These are phyloP conservation scores for Melanogaster broomeanus DNA, from an alignment of 768 basidiomycete genomes.

Conservation along the genomic window DNA sequence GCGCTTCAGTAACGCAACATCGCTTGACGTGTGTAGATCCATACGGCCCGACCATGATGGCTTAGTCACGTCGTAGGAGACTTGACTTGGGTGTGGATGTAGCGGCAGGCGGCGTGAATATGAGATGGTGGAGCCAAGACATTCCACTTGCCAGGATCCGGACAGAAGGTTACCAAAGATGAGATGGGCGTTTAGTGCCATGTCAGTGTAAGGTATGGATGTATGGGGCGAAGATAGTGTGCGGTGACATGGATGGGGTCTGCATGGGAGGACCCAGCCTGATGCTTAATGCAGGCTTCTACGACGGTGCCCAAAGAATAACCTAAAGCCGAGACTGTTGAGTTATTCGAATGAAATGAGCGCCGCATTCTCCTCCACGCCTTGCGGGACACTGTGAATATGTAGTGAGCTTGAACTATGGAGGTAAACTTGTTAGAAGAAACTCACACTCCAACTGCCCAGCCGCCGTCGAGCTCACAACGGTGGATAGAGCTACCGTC, in stretches of 20 bases:
- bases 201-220: slow-evolving; percentile 8
- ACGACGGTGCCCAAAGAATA: slow-evolving; percentile 58
- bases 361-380: slow-evolving; percentile 38
- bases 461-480: slow-evolving; percentile 45
- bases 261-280: slow-evolving; percentile 45
- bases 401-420: slow-evolving; percentile 1
- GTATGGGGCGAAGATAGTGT: slow-evolving; percentile 53
- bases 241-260: slow-evolving; percentile 64
- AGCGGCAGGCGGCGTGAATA: slow-evolving; percentile 64
- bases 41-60: slow-evolving; percentile 38
- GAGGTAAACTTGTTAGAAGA: slow-evolving; percentile 4
- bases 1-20: slow-evolving; percentile 39
- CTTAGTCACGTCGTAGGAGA: slow-evolving; percentile 22
- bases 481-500: slow-evolving; percentile 24
- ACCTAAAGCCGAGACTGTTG: slow-evolving; percentile 37
- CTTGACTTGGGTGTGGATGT: slow-evolving; percentile 50
- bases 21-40: slow-evolving; percentile 40
- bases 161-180: slow-evolving; percentile 53
- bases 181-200: slow-evolving; percentile 46
- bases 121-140: slow-evolving; percentile 50
- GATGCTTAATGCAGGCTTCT: slow-evolving; percentile 54
- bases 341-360: neutral
- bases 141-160: slow-evolving; percentile 13
- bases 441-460: slow-evolving; percentile 47
- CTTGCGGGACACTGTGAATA: slow-evolving; percentile 48